phyloP scores from a whole-genome alignment of 108 stramenopile genomes.

The Schizochytrium sp. region DNA sequence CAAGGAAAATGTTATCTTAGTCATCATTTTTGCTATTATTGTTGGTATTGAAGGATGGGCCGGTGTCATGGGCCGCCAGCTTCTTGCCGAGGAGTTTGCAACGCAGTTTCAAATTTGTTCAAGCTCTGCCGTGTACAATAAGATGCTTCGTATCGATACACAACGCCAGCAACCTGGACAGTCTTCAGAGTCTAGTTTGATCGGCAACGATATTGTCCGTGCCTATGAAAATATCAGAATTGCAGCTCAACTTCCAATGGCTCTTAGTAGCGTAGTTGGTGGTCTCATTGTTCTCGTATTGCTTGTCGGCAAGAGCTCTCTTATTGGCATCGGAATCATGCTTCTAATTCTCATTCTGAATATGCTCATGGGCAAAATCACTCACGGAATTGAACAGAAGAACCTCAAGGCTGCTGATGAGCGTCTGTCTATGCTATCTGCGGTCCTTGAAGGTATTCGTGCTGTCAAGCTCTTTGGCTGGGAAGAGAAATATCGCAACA shows the following conservation, averaged over 20 bases:
- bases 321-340: constrained; percentile 45
- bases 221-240: constrained; percentile 4
- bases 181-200: constrained; percentile 39
- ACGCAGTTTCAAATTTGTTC: constrained; percentile 11
- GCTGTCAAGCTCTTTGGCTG: constrained; percentile 61
- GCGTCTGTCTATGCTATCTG: constrained; percentile 32
- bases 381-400: background rate
- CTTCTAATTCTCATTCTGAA: constrained; percentile 12
- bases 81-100: constrained; percentile 47
- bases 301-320: background rate
- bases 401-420: constrained; percentile 20
- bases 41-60: constrained; percentile 31
- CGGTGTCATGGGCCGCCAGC: constrained; percentile 46
- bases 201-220: constrained; percentile 57
- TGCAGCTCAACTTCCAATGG: constrained; percentile 25
- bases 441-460: constrained; percentile 59
- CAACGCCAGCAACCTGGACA: constrained; percentile 36
- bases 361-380: constrained; percentile 27
- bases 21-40: background rate
- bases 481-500: background rate
- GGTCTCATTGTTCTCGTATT: constrained; percentile 22
- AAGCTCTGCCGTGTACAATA: constrained; percentile 53
- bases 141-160: constrained; percentile 49
- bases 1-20: background rate
- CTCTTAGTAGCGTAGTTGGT: background rate